A percentile compares a stretch with the other conserved stretches of the same genome.
Conservation (phyloP, 345 rosid species). For the Linum lewisii region DNA sequence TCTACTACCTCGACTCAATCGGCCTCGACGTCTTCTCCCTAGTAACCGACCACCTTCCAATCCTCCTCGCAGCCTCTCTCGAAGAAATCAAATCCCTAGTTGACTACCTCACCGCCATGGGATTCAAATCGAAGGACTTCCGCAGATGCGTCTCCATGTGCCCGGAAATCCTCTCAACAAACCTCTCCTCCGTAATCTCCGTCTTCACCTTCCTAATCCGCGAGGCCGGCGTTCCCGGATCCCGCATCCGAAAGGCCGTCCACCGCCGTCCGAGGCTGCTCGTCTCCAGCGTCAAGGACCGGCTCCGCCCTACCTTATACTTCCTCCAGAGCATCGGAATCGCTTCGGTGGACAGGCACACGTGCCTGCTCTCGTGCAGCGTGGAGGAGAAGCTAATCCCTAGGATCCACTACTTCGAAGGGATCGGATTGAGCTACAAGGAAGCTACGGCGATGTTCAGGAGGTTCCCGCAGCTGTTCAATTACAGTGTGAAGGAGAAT, state of each 20-base stretch:
- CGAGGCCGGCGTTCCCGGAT: conserved; percentile 50
- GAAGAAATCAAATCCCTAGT: conserved; percentile 46
- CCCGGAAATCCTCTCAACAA: conserved; percentile 47
- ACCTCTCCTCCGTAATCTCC: conserved; percentile 33
- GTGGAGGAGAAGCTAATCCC: conserved; percentile 69
- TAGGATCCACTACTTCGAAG: conserved; percentile 53
- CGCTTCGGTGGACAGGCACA: conserved; percentile 48
- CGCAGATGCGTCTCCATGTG: conserved; percentile 71
- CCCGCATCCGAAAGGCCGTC: conserved; percentile 42
- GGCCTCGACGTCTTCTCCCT: conserved; percentile 67
- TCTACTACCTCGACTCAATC: conserved; percentile 68
- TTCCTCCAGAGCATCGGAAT: conserved; percentile 80
- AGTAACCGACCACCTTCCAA: conserved; percentile 39
- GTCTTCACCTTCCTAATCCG: conserved; percentile 87
- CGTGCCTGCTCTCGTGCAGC: conserved; percentile 70
- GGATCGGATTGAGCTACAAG: conserved; percentile 46
- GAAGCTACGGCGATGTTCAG: conserved; percentile 52
- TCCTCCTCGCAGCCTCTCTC: conserved; percentile 41
- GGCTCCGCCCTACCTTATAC: conserved; percentile 64
- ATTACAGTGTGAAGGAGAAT: conserved; percentile 56
- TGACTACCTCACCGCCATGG: conserved; percentile 46
- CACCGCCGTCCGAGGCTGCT: conserved; percentile 81
- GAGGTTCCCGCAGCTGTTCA: conserved; percentile 76
- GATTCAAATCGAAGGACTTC: conserved; percentile 44
- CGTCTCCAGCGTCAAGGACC: conserved; percentile 46